Evolutionary conservation across 805 yeast species (phyloP).

Genomic region (Priceomyces melissophilus): DNA sequence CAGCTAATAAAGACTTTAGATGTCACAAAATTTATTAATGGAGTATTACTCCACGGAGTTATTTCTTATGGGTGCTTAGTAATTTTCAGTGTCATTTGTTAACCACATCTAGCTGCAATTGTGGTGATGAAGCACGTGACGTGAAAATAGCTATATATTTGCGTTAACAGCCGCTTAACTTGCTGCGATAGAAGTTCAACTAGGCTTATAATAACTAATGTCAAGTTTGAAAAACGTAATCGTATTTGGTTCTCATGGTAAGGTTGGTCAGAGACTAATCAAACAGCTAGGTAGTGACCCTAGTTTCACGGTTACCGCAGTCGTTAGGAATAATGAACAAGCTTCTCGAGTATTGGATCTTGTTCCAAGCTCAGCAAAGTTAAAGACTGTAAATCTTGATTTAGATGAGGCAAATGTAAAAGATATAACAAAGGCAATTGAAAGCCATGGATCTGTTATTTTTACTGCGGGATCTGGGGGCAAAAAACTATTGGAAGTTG

Average conservation of each 20-base stretch:
- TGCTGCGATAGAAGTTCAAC: no score
- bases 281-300: slow-evolving; percentile 24
- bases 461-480: slow-evolving; percentile 66
- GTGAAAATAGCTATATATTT: no score
- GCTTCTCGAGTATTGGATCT: slow-evolving; percentile 32
- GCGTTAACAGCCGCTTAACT: no score
- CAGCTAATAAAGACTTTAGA: no score
- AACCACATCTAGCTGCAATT: no score
- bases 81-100: no score
- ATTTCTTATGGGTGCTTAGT: no score
- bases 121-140: no score
- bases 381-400: slow-evolving; percentile 34
- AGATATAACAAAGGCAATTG: slow-evolving; percentile 33
- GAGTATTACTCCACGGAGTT: no score
- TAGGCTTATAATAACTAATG: background rate
- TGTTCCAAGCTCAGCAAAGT: slow-evolving; percentile 25
- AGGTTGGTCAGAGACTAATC: slow-evolving; percentile 49
- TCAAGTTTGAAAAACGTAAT: slow-evolving; percentile 8
- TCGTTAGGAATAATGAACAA: slow-evolving; percentile 48
- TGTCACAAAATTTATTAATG: no score
- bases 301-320: slow-evolving; percentile 30
- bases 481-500: slow-evolving; percentile 50
- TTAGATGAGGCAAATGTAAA: slow-evolving; percentile 33
- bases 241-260: slow-evolving; percentile 61
- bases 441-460: slow-evolving; percentile 53